Conservation (phyloP, 306 rosid species). For the Leucaena leucocephala region DNA sequence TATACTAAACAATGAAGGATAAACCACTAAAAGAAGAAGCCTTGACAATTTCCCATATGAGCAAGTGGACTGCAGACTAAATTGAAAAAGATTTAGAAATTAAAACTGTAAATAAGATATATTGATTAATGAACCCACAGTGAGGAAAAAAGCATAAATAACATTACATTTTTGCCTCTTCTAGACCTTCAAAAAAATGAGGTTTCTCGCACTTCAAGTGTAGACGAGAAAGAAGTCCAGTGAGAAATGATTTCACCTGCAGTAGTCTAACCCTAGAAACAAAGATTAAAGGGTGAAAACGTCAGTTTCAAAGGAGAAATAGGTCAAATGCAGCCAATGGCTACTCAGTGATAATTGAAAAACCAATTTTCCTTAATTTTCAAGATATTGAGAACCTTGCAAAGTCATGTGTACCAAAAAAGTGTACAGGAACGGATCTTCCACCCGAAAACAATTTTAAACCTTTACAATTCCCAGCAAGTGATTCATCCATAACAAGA, state of each 20-base stretch:
- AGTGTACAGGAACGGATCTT: conserved; percentile 86
- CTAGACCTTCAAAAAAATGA: conserved; percentile 73
- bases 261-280: conserved; percentile 76
- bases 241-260: conserved; percentile 84
- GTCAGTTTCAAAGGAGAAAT: conserved; percentile 24
- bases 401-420: conserved; percentile 97
- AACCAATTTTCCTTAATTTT: conserved; percentile 32
- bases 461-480: conserved; percentile 82
- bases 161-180: conserved; percentile 94
- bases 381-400: conserved; percentile 71
- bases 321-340: conserved; percentile 2
- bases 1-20: conserved; percentile 18
- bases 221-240: conserved; percentile 85
- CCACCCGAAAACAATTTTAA: conserved; percentile 67
- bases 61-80: neutral
- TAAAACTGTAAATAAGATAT: conserved; percentile 19
- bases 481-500: conserved; percentile 87
- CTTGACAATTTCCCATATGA: neutral
- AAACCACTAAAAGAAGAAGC: neutral
- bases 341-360: conserved; percentile 10
- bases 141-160: conserved; percentile 5
- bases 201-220: conserved; percentile 89
- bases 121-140: conserved; percentile 10
- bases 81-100: conserved; percentile 2
- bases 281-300: conserved; percentile 14